Evolutionary conservation across 345 rosid species (phyloP).

Genomic region (Syzygium jambos): DNA sequence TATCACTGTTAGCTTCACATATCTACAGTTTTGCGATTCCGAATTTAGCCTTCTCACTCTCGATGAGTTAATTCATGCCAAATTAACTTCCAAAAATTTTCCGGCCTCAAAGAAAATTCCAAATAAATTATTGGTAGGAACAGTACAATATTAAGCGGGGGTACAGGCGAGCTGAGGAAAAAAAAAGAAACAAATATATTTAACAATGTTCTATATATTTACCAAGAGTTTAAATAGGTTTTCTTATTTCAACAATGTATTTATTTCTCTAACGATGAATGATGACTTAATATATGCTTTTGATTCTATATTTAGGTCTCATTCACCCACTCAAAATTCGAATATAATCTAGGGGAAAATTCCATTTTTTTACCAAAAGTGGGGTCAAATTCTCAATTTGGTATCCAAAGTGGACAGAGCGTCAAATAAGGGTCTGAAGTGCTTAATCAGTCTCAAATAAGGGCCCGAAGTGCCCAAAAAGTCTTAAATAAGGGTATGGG

Average conservation of each 20-base stretch:
- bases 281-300: background rate
- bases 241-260: background rate
- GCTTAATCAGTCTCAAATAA: too few relatives aligned
- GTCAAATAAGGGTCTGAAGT: too few relatives aligned
- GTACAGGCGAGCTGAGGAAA: background rate
- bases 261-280: background rate
- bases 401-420: too few relatives aligned
- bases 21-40: background rate
- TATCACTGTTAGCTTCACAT: background rate
- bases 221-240: background rate
- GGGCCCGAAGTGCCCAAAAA: too few relatives aligned
- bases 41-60: background rate
- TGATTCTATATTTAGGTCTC: background rate
- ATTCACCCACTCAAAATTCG: background rate
- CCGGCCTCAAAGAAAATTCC: background rate
- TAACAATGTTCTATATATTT: background rate
- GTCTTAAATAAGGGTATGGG: too few relatives aligned
- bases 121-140: background rate
- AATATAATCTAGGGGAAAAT: background rate
- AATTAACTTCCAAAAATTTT: background rate
- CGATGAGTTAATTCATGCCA: background rate
- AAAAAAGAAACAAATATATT: background rate
- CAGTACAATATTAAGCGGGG: background rate
- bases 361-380: too few relatives aligned
- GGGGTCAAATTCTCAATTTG: too few relatives aligned